phyloP scores from a whole-genome alignment of 371 early-diverging fungal genomes.

The Mortierella sp. region DNA sequence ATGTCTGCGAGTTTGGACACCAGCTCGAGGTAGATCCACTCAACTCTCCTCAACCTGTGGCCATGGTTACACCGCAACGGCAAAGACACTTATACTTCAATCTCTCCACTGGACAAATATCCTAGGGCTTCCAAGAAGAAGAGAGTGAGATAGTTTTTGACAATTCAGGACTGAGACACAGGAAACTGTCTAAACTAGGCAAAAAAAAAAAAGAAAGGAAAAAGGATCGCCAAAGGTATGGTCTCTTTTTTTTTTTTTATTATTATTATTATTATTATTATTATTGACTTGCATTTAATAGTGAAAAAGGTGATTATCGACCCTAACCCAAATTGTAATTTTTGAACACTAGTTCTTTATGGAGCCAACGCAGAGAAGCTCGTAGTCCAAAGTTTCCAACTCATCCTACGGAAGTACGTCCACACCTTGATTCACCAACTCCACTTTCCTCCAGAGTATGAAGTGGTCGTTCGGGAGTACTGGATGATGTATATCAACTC shows the following conservation, averaged over 20 bases:
- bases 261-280: too few species aligned
- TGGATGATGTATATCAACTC: constrained; percentile 16
- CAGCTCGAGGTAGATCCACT: constrained; percentile 24
- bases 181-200: neutral
- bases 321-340: too few species aligned
- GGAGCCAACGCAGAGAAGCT: constrained; percentile 17
- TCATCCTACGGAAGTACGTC: constrained; percentile 27
- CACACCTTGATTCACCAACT: constrained; percentile 26
- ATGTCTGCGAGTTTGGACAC: constrained; percentile 41
- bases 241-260: too few species aligned
- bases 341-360: constrained; percentile 11
- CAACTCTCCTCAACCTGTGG: neutral
- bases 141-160: constrained; percentile 37
- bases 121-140: constrained; percentile 46
- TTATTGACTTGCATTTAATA: too few species aligned
- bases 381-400: constrained; percentile 19
- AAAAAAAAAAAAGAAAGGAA: constrained; percentile 19
- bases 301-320: too few species aligned
- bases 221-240: neutral
- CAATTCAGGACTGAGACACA: neutral
- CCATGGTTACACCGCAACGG: too few species aligned
- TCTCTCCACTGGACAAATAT: neutral
- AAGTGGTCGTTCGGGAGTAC: constrained; percentile 32
- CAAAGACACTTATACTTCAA: neutral
- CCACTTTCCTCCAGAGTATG: constrained; percentile 31